Evolutionary conservation across 2,329 filamentous ascomycete species (phyloP), one percentile per base, ranked within the genome.

Genomic region (Cordyceps farinosa): DNA sequence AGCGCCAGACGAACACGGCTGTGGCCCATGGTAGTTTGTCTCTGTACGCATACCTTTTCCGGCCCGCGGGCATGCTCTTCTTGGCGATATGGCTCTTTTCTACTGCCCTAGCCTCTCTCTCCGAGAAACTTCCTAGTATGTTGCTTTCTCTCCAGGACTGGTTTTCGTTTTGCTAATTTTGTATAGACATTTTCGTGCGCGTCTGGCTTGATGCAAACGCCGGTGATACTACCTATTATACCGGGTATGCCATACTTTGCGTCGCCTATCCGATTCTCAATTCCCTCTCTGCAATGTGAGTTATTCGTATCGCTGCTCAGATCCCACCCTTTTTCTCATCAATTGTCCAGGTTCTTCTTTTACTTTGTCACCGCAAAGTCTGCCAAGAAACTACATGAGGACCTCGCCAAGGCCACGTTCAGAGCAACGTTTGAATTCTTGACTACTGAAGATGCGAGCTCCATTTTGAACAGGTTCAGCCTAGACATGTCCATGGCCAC

Each of bases 381-480:
- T 22, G 32, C 51, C 6, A 42, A 32, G 1, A 45, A 10, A 2
- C 38, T 62, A 5, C 60, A 62, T 17, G 22, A 42, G n/a, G 30
- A 38, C 6, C 32, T 62, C 3, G 44, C 50, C 17, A 13, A 50
- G 3, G 27, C 60, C 15, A 50, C 45, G 22, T 62, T 62, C 42
- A 3, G 29, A 7, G 40, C 60, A 1, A 51, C 44, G 1, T 55
- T 62, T 7, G 22, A 56, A 11, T 62, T 56, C 34, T 6, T 62
- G 5, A 50, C 22, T 3, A 55, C 22, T 32, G 44, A 54, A 34
- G 60, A 62, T 11, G 27, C 42, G 1, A 22, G 60, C 10, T 50
- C 60, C 27, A 50, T 62, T 13, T 17, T 62, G 32, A 62, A 62
- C 34, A 11, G 60, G 10, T 62, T 56, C 17, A 56, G 60, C 27